These are phyloP conservation scores for Euclidium syriacum DNA, from an alignment of 345 rosid species.

Conservation along the genomic window DNA sequence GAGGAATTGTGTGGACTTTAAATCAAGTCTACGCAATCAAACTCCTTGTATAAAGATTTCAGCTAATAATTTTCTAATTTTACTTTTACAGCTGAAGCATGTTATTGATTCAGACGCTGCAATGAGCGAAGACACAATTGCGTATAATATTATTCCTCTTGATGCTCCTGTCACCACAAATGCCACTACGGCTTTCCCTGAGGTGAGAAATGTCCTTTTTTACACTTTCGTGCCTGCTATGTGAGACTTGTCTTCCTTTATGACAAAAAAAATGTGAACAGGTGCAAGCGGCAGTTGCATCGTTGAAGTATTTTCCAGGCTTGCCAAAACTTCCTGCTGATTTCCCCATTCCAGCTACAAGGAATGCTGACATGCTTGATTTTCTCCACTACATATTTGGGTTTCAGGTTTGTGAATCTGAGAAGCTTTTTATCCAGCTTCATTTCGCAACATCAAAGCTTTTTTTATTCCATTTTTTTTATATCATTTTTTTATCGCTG, in stretches of 20 bases:
- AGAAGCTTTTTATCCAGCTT: neutral
- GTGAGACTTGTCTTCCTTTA: slow-evolving; percentile 20
- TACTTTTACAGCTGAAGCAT: slow-evolving; percentile 61
- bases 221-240: slow-evolving; percentile 1
- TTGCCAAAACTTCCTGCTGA: slow-evolving; percentile 71
- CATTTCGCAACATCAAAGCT: neutral
- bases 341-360: slow-evolving; percentile 59
- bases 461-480: neutral
- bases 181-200: slow-evolving; percentile 65
- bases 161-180: slow-evolving; percentile 70
- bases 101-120: slow-evolving; percentile 88
- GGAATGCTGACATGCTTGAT: slow-evolving; percentile 78
- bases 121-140: slow-evolving; percentile 88
- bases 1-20: neutral
- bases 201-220: slow-evolving; percentile 43
- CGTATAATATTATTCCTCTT: slow-evolving; percentile 83
- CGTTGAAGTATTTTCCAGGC: slow-evolving; percentile 58
- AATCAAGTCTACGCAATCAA: neutral
- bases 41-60: neutral
- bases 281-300: slow-evolving; percentile 82
- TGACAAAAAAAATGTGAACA: slow-evolving; percentile 26
- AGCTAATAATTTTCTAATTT: neutral
- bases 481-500: slow-evolving; percentile 14
- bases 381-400: slow-evolving; percentile 87
- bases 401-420: slow-evolving; percentile 69